Evolutionary conservation across 1,284 basidiomycete genomes (phyloP), one percentile per base, ranked within the genome.

Genomic region (Lentinula novae-zelandiae): DNA sequence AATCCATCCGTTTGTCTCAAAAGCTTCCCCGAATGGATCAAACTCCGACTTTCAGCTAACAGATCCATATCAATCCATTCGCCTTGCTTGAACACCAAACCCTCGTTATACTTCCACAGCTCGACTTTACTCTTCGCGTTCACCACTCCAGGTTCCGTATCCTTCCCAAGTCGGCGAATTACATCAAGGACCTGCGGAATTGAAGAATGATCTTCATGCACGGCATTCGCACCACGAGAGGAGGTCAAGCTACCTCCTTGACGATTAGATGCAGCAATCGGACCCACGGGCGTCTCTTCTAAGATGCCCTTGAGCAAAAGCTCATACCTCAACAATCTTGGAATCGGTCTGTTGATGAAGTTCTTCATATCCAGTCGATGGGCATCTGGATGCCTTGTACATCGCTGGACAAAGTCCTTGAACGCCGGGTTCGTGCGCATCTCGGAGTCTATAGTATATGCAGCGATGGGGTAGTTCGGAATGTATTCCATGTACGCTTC

Each of bases 401-500:
- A 85, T 76, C 83, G 77, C 89, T 93, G 67, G 7, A 58, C 82
- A 71, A 98, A 96, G 0, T 78, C 75, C 63, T 84, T 89, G 76
- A 99, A 98, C 3, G 81, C 77, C 0, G 81, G 78, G 69, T 98
- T 99, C 59, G 79, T 86, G 22, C 78, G 82, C 76, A 88, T 87
- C 76, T 98, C 96, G 53, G 95, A 89, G 61, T 95, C 93, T 59
- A 98, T 90, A 59, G 90, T 82, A 70, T 93, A 95, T 40, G 91
- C 92, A 3, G 96, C 95, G 58, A 97, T 92, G 0, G 96, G 96
- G 71, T 97, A 97, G 73, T 96, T 91, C 5, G 93, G 89, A 49
- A 95, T 89, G 68, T 97, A 98, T 67, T 93, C 87, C 81, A 93
- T 85, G 73, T 99, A 99, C 13, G 92, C 92, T 57, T 95, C 91